phyloP scores from a whole-genome alignment of 768 basidiomycete genomes.

The Pisolithus sp. region DNA sequence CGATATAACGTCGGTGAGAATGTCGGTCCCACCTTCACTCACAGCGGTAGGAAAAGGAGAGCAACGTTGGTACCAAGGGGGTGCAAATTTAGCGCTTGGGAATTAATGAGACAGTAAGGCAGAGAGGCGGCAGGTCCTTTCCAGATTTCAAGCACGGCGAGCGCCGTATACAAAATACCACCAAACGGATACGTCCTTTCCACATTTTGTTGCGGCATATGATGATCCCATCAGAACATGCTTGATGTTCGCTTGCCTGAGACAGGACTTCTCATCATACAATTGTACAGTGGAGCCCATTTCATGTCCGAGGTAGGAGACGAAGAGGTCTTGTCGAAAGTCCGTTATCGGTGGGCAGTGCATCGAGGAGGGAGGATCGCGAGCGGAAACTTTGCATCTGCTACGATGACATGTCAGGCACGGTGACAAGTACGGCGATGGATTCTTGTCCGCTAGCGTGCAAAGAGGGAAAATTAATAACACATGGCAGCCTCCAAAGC shows the following conservation, averaged over 20 bases:
- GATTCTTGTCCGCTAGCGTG: slow-evolving; percentile 2
- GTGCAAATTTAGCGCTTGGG: neutral
- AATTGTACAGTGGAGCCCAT: slow-evolving; percentile 14
- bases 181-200: slow-evolving; percentile 6
- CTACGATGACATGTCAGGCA: slow-evolving; percentile 3
- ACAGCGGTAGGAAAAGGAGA: slow-evolving; percentile 1
- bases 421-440: slow-evolving; percentile 7
- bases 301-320: slow-evolving; percentile 31
- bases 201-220: slow-evolving; percentile 14
- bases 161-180: slow-evolving; percentile 12
- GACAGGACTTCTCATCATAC: slow-evolving; percentile 20
- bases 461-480: slow-evolving; percentile 7
- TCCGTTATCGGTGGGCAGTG: slow-evolving; percentile 6
- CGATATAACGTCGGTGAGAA: neutral
- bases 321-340: neutral
- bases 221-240: slow-evolving; percentile 22
- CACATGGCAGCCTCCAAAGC: slow-evolving; percentile 7
- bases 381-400: neutral
- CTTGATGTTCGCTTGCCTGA: slow-evolving; percentile 19
- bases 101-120: neutral
- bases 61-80: neutral
- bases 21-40: slow-evolving; percentile 1
- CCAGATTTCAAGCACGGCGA: slow-evolving; percentile 9
- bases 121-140: slow-evolving; percentile 18
- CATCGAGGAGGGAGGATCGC: slow-evolving; percentile 10